phyloP scores from a whole-genome alignment of 768 basidiomycete species.

The Hirschioporus abietinus region DNA sequence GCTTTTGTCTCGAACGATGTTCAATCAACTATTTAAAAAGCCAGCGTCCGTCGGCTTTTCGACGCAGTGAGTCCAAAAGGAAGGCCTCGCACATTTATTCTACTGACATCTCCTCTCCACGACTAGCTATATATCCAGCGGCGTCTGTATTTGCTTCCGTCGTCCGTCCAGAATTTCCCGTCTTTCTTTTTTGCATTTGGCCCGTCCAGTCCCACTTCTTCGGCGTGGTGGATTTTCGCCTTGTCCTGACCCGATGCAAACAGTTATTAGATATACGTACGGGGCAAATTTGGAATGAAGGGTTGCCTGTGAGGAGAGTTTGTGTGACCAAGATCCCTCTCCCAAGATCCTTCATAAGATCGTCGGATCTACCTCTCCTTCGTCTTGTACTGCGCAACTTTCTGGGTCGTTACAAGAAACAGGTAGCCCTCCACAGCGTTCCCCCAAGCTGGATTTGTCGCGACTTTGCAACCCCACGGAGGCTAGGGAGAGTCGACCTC shows the following conservation, averaged over 20 bases:
- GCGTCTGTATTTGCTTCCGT: not conserved
- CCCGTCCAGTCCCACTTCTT: not conserved
- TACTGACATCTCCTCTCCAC: not conserved
- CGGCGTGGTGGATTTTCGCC: not conserved
- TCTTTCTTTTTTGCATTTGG: not conserved
- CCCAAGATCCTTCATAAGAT: not conserved
- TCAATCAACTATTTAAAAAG: not conserved
- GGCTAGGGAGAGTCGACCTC: conserved; percentile 3
- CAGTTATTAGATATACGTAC: not conserved
- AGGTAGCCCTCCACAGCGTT: not conserved
- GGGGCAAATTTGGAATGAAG: not conserved
- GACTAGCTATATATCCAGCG: not conserved
- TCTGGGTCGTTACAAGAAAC: not conserved
- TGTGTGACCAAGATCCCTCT: not conserved
- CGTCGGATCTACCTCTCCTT: conserved; percentile 1
- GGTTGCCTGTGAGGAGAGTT: not conserved
- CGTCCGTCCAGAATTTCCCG: not conserved
- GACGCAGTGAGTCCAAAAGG: not conserved
- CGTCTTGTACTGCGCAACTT: not conserved
- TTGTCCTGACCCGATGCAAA: not conserved
- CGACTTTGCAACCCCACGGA: conserved; percentile 4
- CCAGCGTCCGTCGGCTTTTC: not conserved
- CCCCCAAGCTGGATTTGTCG: conserved; percentile 3
- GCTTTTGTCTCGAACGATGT: not conserved
- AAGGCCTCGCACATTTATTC: not conserved